Conservation (phyloP, 202 grass and related monocot genomes). For the Brachypodium distachyon region DNA sequence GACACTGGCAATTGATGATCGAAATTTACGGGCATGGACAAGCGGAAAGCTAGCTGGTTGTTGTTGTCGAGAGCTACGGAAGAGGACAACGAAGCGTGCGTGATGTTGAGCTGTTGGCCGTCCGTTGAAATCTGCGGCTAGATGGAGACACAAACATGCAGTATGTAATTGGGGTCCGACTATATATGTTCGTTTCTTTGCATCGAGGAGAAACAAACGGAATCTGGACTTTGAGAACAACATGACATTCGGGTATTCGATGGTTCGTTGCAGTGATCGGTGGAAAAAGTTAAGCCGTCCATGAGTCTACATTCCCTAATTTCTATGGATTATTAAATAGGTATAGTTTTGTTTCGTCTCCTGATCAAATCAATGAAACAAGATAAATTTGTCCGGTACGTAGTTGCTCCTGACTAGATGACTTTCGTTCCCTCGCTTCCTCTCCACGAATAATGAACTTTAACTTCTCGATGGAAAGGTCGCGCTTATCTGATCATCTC, state of each 20-base stretch:
- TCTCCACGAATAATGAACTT: neutral
- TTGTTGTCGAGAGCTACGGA: neutral
- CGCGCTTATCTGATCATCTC: neutral
- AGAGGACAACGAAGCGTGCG: slow-evolving; percentile 1
- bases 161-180: neutral
- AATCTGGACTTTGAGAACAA: neutral
- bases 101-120: neutral
- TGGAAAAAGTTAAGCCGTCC: neutral
- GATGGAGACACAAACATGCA: neutral
- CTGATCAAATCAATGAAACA: neutral
- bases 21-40: neutral
- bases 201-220: neutral
- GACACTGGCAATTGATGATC: neutral
- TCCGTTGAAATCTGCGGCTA: slow-evolving; percentile 14
- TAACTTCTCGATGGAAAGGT: neutral
- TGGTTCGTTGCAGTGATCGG: neutral
- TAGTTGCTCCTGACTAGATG: neutral
- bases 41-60: neutral
- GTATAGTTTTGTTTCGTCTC: neutral
- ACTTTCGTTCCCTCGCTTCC: slow-evolving; percentile 17
- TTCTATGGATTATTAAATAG: neutral
- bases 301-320: too few species aligned
- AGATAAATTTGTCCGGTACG: neutral
- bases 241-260: neutral
- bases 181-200: slow-evolving; percentile 22